A percentile compares a stretch with the other conserved stretches of the same genome.
These are phyloP conservation scores for Bondarzewia mesenterica DNA, from an alignment of 1,284 basidiomycete genomes.

Conservation along the genomic window DNA sequence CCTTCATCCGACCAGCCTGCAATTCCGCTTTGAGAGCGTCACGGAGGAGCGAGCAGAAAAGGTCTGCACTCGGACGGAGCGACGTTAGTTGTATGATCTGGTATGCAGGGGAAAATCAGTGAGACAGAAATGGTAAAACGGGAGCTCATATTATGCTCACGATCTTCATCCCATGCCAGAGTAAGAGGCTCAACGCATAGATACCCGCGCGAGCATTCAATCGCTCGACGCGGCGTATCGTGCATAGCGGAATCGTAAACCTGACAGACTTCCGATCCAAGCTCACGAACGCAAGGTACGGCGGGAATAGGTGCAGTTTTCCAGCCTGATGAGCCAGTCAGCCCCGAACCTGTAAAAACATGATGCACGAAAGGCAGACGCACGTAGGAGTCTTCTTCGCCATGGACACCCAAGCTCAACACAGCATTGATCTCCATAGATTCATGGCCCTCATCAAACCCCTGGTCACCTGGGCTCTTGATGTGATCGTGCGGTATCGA, in stretches of 20 bases:
- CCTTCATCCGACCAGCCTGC: conserved; percentile 88
- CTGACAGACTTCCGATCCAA: conserved; percentile 89
- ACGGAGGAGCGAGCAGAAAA: conserved; percentile 86
- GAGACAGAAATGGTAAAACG: not conserved
- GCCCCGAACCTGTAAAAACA: conserved; percentile 1
- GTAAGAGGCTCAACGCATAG: conserved; percentile 88
- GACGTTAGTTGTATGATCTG: conserved; percentile 95
- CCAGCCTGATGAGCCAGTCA: conserved; percentile 60
- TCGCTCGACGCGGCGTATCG: conserved; percentile 92
- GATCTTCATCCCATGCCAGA: conserved; percentile 95
- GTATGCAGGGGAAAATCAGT: not conserved
- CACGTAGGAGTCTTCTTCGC: conserved; percentile 89
- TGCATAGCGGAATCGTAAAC: conserved; percentile 89
- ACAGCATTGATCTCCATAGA: conserved; percentile 90
- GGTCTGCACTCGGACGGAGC: conserved; percentile 90
- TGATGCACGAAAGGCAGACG: conserved; percentile 11
- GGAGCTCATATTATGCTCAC: conserved; percentile 59
- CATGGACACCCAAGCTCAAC: conserved; percentile 70
- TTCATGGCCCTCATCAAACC: conserved; percentile 34
- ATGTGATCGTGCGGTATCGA: conserved; percentile 49
- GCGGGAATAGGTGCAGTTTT: conserved; percentile 82
- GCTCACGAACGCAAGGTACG: conserved; percentile 88
- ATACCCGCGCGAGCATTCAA: conserved; percentile 88
- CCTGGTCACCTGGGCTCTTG: conserved; percentile 19
- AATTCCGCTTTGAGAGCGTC: conserved; percentile 86